Evolutionary conservation across 2,329 filamentous ascomycete genomes (phyloP), one percentile per base, ranked within the genome.

Genomic region (Herpotrichia juniperi): DNA sequence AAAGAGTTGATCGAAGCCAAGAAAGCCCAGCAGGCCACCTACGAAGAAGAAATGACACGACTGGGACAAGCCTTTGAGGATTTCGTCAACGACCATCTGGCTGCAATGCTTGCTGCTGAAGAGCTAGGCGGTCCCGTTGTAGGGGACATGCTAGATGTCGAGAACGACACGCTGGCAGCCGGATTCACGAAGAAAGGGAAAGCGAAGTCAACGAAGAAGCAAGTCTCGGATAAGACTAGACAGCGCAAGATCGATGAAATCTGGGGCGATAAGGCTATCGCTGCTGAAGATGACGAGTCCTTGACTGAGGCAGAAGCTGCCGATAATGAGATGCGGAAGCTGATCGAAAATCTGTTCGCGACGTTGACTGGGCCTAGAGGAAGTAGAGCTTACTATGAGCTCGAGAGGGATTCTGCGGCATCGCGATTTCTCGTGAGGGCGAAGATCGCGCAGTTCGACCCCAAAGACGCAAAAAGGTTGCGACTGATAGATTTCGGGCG

Each of bases 81-180:
- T 14, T 96, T 96, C 65, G 87, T 93, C 51, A 84, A 90, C 55
- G 77, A 84, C 37, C 82, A 85, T 34, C 80, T 96, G 1, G 88
- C 89, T 1, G 75, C 83, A 2, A 89, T 93, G 85, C 79, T 96
- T 37, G 91, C 90, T 6, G 89, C 90, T 1, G 91, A 96, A 74
- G 89, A 92, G 65, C 80, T 93, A 1, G 91, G 91, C 7, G 91
- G 91, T 0, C 91, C 91, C 0, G 87, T 92, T 10, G 90, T 93
- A 1, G 90, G 91, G 3, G 88, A 91, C 59, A 79, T 87, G 61
- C 79, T 88, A 66, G 85, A 89, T 74, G 86, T 78, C 62, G 82
- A 78, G 8, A 82, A 88, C 39, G 83, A 76, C 11, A 77, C 71
- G 7, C 71, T 83, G 34, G 77, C 77, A 46, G 76, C 76, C 22